Conservation (phyloP, 768 basidiomycete species). For the Rubroboletus pulcherrimus region DNA sequence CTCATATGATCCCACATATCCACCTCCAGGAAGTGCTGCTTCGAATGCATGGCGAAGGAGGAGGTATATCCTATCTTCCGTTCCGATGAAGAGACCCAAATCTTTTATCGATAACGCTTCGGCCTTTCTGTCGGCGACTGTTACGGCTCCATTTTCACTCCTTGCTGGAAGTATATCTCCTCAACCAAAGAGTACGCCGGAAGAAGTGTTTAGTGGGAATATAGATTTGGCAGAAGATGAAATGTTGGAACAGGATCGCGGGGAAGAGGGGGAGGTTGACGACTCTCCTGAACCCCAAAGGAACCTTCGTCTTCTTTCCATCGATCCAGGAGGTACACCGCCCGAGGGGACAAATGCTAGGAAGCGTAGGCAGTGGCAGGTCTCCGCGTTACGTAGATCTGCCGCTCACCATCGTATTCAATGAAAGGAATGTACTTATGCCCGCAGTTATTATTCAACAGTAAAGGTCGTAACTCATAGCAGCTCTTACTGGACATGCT, state of each 20-base stretch:
- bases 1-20: constrained; percentile 60
- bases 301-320: constrained; percentile 50
- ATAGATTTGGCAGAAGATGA: constrained; percentile 79
- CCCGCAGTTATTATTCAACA: not conserved
- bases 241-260: constrained; percentile 71
- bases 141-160: constrained; percentile 56
- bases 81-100: constrained; percentile 66
- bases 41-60: constrained; percentile 55
- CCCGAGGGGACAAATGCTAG: constrained; percentile 34
- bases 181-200: constrained; percentile 49
- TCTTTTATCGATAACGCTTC: constrained; percentile 71
- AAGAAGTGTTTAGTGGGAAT: constrained; percentile 61
- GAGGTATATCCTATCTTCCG: constrained; percentile 58
- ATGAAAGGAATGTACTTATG: constrained; percentile 2
- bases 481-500: not conserved
- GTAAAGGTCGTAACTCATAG: not conserved
- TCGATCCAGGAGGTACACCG: constrained; percentile 39
- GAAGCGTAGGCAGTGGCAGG: constrained; percentile 46
- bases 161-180: constrained; percentile 37
- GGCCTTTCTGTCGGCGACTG: constrained; percentile 56
- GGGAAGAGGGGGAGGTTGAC: constrained; percentile 76
- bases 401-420: constrained; percentile 22
- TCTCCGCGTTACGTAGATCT: constrained; percentile 40
- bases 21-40: constrained; percentile 30
- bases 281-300: constrained; percentile 59